Percentiles rank a stretch among this genome's conserved stretches.
These are phyloP conservation scores for Metschnikowia colocasiae DNA, from an alignment of 805 yeast species.

Conservation along the genomic window DNA sequence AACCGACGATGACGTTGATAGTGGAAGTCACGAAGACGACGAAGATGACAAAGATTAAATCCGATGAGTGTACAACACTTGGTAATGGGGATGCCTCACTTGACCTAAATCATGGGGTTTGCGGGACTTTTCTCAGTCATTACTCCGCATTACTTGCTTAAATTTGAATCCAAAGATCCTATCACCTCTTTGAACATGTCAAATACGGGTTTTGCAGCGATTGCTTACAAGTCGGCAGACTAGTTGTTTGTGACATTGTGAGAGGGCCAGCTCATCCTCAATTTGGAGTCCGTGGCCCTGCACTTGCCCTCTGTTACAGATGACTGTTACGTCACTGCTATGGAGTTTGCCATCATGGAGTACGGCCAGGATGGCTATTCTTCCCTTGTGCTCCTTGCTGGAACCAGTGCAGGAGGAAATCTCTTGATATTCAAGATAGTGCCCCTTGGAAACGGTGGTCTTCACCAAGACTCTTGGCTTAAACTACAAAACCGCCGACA, in stretches of 20 bases:
- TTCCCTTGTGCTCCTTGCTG: constrained; percentile 68
- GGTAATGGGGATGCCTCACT: constrained; percentile 34
- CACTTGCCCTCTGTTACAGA: constrained; percentile 32
- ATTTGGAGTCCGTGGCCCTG: constrained; percentile 29
- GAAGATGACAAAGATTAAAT: constrained; percentile 14
- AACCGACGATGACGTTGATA: constrained; percentile 49
- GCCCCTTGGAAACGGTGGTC: constrained; percentile 59
- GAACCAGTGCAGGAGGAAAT: constrained; percentile 72
- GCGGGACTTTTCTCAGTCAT: constrained; percentile 33
- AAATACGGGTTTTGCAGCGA: constrained; percentile 77
- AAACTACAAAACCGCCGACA: constrained; percentile 34
- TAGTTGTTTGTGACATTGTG: constrained; percentile 67
- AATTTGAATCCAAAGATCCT: constrained; percentile 21
- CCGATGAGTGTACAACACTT: constrained; percentile 24
- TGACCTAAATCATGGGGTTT: constrained; percentile 54
- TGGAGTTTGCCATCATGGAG: constrained; percentile 73
- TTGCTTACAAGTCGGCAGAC: constrained; percentile 75
- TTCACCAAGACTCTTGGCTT: constrained; percentile 42
- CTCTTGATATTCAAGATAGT: constrained; percentile 59
- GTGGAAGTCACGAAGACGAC: constrained; percentile 25
- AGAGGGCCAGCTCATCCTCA: constrained; percentile 72
- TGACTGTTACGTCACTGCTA: constrained; percentile 45
- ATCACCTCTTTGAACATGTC: constrained; percentile 66
- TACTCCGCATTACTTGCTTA: constrained; percentile 31
- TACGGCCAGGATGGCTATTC: constrained; percentile 65